These are phyloP conservation scores for Chalciporus sp. DNA, from an alignment of 1,284 basidiomycete genomes.

Conservation along the genomic window DNA sequence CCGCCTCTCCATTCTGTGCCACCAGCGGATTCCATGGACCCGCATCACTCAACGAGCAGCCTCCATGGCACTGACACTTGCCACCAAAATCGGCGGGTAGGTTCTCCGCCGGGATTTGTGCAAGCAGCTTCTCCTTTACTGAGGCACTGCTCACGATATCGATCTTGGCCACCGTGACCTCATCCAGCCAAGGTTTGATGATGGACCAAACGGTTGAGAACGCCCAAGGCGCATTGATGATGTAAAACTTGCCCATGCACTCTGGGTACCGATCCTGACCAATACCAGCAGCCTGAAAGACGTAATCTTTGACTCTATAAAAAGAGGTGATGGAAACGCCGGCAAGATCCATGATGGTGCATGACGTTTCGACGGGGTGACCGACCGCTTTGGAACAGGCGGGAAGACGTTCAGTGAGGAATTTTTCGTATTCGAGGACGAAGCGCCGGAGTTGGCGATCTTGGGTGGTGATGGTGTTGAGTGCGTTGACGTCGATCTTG, in stretches of 20 bases:
- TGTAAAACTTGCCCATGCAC: constrained; percentile 96
- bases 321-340: constrained; percentile 85
- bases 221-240: constrained; percentile 93
- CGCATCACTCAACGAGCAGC: constrained; percentile 88
- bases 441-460: constrained; percentile 91
- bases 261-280: constrained; percentile 94
- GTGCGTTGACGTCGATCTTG: constrained; percentile 83
- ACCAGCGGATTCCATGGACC: constrained; percentile 83
- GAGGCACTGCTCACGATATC: constrained; percentile 69
- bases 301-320: constrained; percentile 92
- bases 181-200: constrained; percentile 94
- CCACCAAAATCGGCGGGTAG: constrained; percentile 89
- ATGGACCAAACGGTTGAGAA: constrained; percentile 89
- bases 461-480: constrained; percentile 81
- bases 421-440: constrained; percentile 94
- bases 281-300: constrained; percentile 77
- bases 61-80: constrained; percentile 73
- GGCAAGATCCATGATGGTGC: constrained; percentile 95
- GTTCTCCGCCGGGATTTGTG: constrained; percentile 84
- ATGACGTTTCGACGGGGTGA: constrained; percentile 94
- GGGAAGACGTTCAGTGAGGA: constrained; percentile 78
- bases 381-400: constrained; percentile 77
- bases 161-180: constrained; percentile 93
- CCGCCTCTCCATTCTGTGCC: constrained; percentile 12
- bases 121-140: constrained; percentile 71